These are phyloP conservation scores for Talinum fruticosum DNA, from an alignment of 148 eudicot species.

Conservation along the genomic window DNA sequence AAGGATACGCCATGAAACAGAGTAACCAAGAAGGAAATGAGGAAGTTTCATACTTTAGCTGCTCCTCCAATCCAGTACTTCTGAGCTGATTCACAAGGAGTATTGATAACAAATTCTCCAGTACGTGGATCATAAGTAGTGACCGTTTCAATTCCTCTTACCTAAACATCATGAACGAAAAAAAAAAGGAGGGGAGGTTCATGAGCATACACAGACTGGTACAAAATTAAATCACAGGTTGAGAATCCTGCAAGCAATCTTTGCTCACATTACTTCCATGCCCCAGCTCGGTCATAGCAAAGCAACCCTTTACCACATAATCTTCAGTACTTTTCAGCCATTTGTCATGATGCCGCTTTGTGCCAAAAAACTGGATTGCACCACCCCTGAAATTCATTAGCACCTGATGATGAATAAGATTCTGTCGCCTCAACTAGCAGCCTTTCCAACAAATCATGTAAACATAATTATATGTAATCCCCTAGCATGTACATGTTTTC, in stretches of 20 bases:
- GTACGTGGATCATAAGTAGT: conserved; percentile 73
- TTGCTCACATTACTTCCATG: conserved; percentile 96
- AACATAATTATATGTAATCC: background rate
- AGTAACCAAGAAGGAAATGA: background rate
- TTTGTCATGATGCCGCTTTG: conserved; percentile 92
- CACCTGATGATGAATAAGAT: background rate
- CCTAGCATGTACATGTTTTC: background rate
- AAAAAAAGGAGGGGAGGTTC: background rate
- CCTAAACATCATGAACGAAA: conserved; percentile 38
- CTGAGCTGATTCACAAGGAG: conserved; percentile 95
- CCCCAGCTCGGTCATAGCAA: conserved; percentile 97
- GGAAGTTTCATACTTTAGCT: conserved; percentile 59
- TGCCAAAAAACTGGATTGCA: conserved; percentile 87
- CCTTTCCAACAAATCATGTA: background rate
- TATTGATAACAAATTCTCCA: conserved; percentile 71
- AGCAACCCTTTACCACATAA: conserved; percentile 75
- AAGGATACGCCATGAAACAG: background rate
- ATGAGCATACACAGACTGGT: background rate
- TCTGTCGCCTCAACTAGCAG: background rate
- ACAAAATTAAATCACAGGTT: conserved; percentile 6
- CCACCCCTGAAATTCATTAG: conserved; percentile 70
- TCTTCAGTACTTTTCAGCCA: conserved; percentile 75
- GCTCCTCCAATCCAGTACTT: conserved; percentile 99
- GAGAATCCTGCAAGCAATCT: conserved; percentile 1
- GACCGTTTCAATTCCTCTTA: conserved; percentile 88